Conservation (phyloP, 768 basidiomycete species). For the Mycena capillaripes region DNA sequence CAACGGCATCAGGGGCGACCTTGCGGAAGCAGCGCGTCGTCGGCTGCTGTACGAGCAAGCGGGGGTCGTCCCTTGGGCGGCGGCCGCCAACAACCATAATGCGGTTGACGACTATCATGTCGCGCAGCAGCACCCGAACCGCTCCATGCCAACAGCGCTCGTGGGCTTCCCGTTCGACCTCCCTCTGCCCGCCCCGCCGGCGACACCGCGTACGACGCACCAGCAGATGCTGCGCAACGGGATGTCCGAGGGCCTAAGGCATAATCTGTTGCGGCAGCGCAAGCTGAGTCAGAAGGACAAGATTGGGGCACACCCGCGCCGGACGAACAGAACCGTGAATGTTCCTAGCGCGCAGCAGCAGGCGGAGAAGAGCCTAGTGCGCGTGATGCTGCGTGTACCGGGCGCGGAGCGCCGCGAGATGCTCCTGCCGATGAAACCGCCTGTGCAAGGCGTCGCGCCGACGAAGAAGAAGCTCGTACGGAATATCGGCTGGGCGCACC, state of each 20-base stretch:
- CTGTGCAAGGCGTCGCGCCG: background rate
- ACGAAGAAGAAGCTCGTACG: constrained; percentile 37
- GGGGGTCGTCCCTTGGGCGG: constrained; percentile 26
- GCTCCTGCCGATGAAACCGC: constrained; percentile 21
- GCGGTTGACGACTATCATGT: constrained; percentile 5
- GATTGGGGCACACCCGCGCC: constrained; percentile 43
- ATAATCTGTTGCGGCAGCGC: constrained; percentile 86
- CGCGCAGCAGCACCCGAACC: too few species aligned
- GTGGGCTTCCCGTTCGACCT: too few species aligned
- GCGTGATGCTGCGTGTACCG: constrained; percentile 28
- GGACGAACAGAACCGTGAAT: constrained; percentile 34
- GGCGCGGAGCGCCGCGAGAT: constrained; percentile 10
- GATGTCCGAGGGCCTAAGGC: constrained; percentile 85
- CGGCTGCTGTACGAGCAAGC: constrained; percentile 26
- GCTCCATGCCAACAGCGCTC: too few species aligned
- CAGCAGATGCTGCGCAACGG: constrained; percentile 88
- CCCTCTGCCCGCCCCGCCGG: constrained; percentile 67
- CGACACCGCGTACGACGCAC: constrained; percentile 88
- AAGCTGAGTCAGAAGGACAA: constrained; percentile 71
- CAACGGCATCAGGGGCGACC: constrained; percentile 3
- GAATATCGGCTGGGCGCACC: constrained; percentile 31
- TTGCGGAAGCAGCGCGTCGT: constrained; percentile 26
- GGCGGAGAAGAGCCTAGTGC: constrained; percentile 30
- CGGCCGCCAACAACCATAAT: constrained; percentile 12
- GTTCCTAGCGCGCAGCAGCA: constrained; percentile 10